Base-by-base conservation (phyloP, 140 eudicot species). In the Oenanthe javanica region DNA sequence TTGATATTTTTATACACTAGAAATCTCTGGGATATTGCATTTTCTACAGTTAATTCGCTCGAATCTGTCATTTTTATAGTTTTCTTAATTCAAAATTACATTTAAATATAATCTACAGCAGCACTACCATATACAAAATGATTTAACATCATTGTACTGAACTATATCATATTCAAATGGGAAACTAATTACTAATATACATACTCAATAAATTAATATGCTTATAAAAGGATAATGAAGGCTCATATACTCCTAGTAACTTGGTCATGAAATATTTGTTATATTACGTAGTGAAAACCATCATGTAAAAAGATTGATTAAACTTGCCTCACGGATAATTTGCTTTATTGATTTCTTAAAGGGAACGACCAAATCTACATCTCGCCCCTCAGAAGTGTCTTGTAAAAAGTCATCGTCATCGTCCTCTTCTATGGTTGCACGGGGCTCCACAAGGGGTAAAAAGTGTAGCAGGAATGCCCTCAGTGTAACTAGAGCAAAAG, bases 271-370 rank as follows among this genome's bases (percentile, higher is more conserved):
- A 48, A 49, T 4, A 4, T 4, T 49, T 21, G 45, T 45, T 79
- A 12, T 14, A 63, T 1, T 12, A 63, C 11, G 25, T 36, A 27
- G 23, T 23, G 3, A n/a, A 31, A 25, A 77, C 57, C 13, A 45
- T 18, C 31, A 75, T 75, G 48, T 13, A n/a, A 72, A 36, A 14
- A 80, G 77, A 50, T 6, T 27, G 47, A 67, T 63, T 55, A 66
- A 52, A 79, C 81, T 86, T 82, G 89, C 97, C 85, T 93, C 99
- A 54, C 97, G 97, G 79, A 86, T 63, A 31, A 92, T 91, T 84
- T 95, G 98, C 84, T 87, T 92, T 49, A 95, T 89, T n/a, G 99
- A 91, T 83, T 87, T 93, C 87, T 92, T 89, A 80, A 95, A 89
- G 18, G 98, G 99, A 82, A 84, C 85, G 81, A 92, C 92, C 84